phyloP scores from a whole-genome alignment of 2,329 filamentous ascomycete species.

The Lecanicillium sp. region DNA sequence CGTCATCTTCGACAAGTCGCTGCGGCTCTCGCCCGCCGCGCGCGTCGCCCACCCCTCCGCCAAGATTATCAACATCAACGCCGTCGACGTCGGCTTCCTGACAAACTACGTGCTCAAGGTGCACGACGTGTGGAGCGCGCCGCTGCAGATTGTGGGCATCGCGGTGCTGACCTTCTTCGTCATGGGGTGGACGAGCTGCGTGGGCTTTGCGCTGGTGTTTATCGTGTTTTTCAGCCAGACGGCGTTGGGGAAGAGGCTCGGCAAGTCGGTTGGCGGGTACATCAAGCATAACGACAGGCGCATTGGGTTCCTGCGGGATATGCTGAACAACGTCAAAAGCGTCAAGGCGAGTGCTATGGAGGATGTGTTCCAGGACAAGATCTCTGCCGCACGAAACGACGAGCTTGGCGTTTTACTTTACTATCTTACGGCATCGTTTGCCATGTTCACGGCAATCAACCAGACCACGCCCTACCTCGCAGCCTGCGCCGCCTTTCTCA shows the following conservation, averaged over 20 bases:
- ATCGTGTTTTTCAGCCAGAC: constrained; percentile 3
- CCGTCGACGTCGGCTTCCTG: constrained; percentile 10
- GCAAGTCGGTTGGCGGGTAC: constrained; percentile 2
- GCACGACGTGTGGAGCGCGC: constrained; percentile 11
- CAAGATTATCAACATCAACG: constrained; percentile 12
- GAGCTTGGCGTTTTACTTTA: constrained; percentile 5
- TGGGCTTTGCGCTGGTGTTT: constrained; percentile 6
- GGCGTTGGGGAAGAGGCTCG: background rate
- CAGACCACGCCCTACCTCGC: constrained; percentile 9
- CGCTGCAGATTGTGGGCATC: constrained; percentile 10
- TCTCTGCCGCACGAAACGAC: background rate
- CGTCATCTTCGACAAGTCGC: constrained; percentile 10
- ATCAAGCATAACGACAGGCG: constrained; percentile 4
- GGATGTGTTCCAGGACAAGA: constrained; percentile 6
- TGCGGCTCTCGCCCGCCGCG: constrained; percentile 8
- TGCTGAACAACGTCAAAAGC: constrained; percentile 11
- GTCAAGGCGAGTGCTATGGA: constrained; percentile 10
- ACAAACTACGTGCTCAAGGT: constrained; percentile 12
- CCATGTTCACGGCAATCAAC: constrained; percentile 10
- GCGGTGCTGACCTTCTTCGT: background rate
- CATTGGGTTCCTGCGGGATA: constrained; percentile 1
- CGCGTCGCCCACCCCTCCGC: background rate
- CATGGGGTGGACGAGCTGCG: constrained; percentile 8
- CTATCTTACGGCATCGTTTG: constrained; percentile 9
- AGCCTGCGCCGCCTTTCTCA: constrained; percentile 5